Evolutionary conservation across 345 rosid species (phyloP), one percentile per base, ranked within the genome.

Genomic region (Draba incana): DNA sequence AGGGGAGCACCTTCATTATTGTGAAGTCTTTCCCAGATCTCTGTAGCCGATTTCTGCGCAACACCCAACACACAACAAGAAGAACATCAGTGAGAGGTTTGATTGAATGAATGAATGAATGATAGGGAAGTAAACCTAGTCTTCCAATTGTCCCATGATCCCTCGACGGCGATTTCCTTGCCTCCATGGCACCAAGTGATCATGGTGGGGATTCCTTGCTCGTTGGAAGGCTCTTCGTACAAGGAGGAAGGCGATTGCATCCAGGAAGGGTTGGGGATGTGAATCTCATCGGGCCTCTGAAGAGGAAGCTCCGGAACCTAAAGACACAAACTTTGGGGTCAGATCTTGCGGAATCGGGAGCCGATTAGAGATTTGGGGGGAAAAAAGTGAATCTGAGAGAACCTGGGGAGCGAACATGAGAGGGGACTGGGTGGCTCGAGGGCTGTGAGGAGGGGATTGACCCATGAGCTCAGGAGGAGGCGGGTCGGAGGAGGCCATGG

Each of bases 121-220:
- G 25, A 62, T 27, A 8, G 24, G 10, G 2, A 35, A 35, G 0
- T 38, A 59, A 69, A 86, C 96, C 99, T 95, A 13, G 80, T 76
- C 75, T 76, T 88, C 98, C 98, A 92, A 77, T 88, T 79, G 66
- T 95, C 98, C 99, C 99, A 95, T 9, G 99, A 95, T 49, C 99
- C 99, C 78, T 89, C 97, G 10, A 92, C 93, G 69, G 87, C 82
- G 30, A 92, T 92, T 20, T 85, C 96, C 60, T 81, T 85, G 59
- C 96, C 99, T 10, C 87, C 99, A 35, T 86, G 81, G 70, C 82
- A 78, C 99, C 99, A 95, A 1, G 97, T 92, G 62, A 95, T 84
- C 95, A 95, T 86, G 47, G 92, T 88, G 9, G 99, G 98, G 64
- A 92, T 92, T 3, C 92, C 96, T 72, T 84, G 87, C 67, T 88